Conservation (phyloP, 2,329 filamentous ascomycete species). For the Aureobasidium vineae region DNA sequence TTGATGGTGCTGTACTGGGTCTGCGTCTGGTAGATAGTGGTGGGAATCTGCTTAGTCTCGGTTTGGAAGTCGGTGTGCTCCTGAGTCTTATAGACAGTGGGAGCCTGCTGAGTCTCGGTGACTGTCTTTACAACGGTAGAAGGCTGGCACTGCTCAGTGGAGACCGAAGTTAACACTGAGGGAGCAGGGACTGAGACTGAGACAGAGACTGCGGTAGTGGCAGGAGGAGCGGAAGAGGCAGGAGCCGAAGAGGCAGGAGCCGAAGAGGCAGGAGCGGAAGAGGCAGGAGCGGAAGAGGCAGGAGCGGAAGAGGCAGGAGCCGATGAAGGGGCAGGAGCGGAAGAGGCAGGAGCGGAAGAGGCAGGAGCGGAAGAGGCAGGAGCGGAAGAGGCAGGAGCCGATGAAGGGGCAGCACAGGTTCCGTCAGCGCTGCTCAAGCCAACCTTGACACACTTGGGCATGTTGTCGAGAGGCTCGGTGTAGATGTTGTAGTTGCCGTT, state of each 20-base stretch:
- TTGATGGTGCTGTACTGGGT: conserved; percentile 10
- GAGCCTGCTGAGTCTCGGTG: neutral
- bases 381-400: conserved; percentile 7
- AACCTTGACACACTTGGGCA: conserved; percentile 20
- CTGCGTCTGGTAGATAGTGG: conserved; percentile 7
- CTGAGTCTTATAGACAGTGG: neutral
- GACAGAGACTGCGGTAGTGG: conserved; percentile 8
- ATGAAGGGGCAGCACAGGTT: conserved; percentile 27
- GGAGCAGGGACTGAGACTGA: neutral
- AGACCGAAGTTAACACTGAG: neutral
- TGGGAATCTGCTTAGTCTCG: conserved; percentile 7
- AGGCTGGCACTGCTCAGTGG: neutral
- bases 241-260: neutral
- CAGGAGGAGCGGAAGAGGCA: conserved; percentile 12
- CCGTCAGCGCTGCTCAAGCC: conserved; percentile 22
- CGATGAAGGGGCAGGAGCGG: too few relatives aligned
- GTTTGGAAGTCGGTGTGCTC: conserved; percentile 14
- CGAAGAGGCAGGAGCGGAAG: too few relatives aligned
- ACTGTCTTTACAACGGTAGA: conserved; percentile 7
- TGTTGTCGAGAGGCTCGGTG: conserved; percentile 28
- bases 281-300: too few relatives aligned
- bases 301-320: too few relatives aligned
- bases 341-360: conserved; percentile 18
- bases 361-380: conserved; percentile 16
- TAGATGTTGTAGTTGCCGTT: conserved; percentile 47